Base-by-base conservation (phyloP, 2,329 filamentous ascomycete species). In the Aulographum hederae region DNA sequence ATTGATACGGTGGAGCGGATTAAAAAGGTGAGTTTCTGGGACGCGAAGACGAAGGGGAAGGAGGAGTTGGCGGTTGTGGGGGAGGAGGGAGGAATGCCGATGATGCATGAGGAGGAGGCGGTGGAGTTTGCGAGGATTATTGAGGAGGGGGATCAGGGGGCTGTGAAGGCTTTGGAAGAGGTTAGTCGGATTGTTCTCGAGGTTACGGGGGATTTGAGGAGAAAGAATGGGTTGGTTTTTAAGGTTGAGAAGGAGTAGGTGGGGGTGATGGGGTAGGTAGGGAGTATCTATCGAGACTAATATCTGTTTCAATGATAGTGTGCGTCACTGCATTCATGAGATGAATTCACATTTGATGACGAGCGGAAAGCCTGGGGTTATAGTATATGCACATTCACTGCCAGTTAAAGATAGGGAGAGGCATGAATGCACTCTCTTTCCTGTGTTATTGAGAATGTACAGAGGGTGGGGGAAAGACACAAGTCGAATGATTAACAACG, bases 41-140 rank as follows among this genome's bases (percentile, higher is more conserved):
- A 60, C 39, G 50, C 55, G n/a, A 52, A 48, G 45, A 57, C 41
- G 6, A 62, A 63, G 45, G 44, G 43, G 35, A 54, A 39, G 21
- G 45, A 52, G 37, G 52, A 58, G 38, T 39, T 61, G 26, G 53
- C 48, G 2, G 49, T 49, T 3, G 38, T 46, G 32, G 51, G 54
- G 44, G 52, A 52, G 36, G 47, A 56, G 32, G n/a, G n/a, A n/a
- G n/a, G n/a, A n/a, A 40, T 60, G 23, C 63, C 61, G 38, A 43
- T 64, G 46, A 48, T 53, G 37, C n/a, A n/a, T n/a, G n/a, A n/a
- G n/a, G 59, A 60, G 38, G 60, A 64, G 45, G 59, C 59, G 20
- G 44, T 41, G 18, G 58, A 60, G 40, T 58, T 57, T 44, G 60
- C 56, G 32, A 43, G 55, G 32, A 56, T 60, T 18, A 49, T 64